Conservation (phyloP, 2,329 filamentous ascomycete genomes). For the Neospermospora avenae region DNA sequence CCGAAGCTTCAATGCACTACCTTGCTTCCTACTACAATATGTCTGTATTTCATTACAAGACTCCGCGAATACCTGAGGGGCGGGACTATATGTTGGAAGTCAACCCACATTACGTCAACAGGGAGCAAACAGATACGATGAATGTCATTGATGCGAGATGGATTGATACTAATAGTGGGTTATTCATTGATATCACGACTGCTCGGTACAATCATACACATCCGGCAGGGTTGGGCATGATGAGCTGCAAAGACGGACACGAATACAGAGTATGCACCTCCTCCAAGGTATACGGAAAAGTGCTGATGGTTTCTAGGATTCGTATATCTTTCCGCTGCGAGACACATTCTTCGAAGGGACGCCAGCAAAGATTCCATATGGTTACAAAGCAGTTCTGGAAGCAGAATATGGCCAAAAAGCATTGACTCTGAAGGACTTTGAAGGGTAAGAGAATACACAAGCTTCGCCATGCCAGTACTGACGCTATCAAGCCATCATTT, state of each 20-base stretch:
- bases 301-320: constrained; percentile 39
- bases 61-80: constrained; percentile 34
- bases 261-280: constrained; percentile 42
- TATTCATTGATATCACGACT: constrained; percentile 85
- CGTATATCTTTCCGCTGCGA: constrained; percentile 65
- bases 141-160: constrained; percentile 85
- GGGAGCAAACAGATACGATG: constrained; percentile 59
- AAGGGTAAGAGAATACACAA: constrained; percentile 43
- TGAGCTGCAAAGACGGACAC: constrained; percentile 51
- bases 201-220: constrained; percentile 46
- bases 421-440: constrained; percentile 48
- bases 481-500: constrained; percentile 40
- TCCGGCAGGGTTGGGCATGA: constrained; percentile 41
- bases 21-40: constrained; percentile 48
- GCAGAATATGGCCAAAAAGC: constrained; percentile 55
- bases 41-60: constrained; percentile 35
- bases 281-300: background rate
- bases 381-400: constrained; percentile 55
- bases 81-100: constrained; percentile 70
- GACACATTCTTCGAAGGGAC: constrained; percentile 66
- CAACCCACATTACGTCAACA: constrained; percentile 66
- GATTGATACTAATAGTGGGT: constrained; percentile 72
- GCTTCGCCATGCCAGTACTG: background rate
- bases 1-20: constrained; percentile 52
- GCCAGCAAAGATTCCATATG: constrained; percentile 61